These are phyloP conservation scores for Neurospora discreta DNA, from an alignment of 495 filamentous ascomycete species.

Conservation along the genomic window DNA sequence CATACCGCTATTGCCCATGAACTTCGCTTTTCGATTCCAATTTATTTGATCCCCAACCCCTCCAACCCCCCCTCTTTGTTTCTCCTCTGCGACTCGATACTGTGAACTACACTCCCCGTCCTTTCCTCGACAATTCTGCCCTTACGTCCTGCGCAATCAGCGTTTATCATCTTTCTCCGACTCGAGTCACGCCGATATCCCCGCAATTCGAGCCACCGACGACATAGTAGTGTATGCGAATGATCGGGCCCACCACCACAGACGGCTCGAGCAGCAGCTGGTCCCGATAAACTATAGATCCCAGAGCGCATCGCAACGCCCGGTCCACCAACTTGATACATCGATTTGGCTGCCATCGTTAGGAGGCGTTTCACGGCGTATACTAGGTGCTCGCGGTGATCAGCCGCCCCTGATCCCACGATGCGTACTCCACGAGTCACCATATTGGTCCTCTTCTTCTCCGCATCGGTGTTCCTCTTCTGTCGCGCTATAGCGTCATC, in stretches of 20 bases:
- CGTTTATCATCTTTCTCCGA: background rate
- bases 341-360: background rate
- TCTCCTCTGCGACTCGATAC: background rate
- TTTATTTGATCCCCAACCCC: background rate
- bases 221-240: background rate
- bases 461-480: conserved; percentile 36
- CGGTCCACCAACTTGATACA: background rate
- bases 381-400: background rate
- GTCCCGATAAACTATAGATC: background rate
- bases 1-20: background rate
- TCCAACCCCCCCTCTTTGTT: background rate
- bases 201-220: background rate
- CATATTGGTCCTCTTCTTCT: conserved; percentile 35
- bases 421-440: conserved; percentile 38
- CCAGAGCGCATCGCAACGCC: background rate
- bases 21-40: background rate
- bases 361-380: background rate
- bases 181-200: background rate
- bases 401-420: conserved; percentile 6
- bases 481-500: conserved; percentile 30
- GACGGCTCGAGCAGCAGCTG: conserved; percentile 1
- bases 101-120: background rate
- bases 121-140: background rate
- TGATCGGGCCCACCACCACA: background rate
- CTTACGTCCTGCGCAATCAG: background rate